A percentile compares a stretch with the other conserved stretches of the same genome.
Evolutionary conservation across 73 alveolate species (phyloP).

Genomic region (Tetrahymena malaccensis): DNA sequence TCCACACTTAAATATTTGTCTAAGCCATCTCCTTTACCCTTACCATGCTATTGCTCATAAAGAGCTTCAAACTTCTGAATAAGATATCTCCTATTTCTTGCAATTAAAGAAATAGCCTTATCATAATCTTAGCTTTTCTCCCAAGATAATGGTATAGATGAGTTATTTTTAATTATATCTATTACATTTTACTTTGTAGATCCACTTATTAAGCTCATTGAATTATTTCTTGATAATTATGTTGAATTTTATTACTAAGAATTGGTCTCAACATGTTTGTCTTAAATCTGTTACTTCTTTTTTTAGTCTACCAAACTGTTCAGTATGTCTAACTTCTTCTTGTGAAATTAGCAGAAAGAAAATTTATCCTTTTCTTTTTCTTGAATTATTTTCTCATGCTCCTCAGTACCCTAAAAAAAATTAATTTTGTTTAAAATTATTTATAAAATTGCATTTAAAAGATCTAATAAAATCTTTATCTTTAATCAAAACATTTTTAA

Average conservation of each 20-base stretch:
- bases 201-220: background rate
- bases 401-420: background rate
- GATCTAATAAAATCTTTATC: no score
- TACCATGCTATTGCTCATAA: background rate
- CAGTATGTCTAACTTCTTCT: background rate
- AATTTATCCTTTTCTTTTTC: background rate
- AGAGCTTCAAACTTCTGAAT: background rate
- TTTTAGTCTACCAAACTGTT: background rate
- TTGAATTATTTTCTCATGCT: background rate
- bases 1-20: background rate
- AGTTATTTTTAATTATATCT: background rate
- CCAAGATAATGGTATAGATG: background rate
- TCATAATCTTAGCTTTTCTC: background rate
- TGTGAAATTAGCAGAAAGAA: background rate
- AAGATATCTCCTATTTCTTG: background rate
- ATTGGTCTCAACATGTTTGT: background rate
- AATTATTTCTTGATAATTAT: background rate
- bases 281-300: background rate
- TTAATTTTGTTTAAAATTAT: no score
- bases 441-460: no score
- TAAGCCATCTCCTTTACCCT: background rate
- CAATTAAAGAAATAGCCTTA: background rate
- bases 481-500: background rate
- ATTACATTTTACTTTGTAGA: background rate
- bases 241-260: background rate